These are phyloP conservation scores for Hypoxylon sp. DNA, from an alignment of 2,329 filamentous ascomycete species.

Conservation along the genomic window DNA sequence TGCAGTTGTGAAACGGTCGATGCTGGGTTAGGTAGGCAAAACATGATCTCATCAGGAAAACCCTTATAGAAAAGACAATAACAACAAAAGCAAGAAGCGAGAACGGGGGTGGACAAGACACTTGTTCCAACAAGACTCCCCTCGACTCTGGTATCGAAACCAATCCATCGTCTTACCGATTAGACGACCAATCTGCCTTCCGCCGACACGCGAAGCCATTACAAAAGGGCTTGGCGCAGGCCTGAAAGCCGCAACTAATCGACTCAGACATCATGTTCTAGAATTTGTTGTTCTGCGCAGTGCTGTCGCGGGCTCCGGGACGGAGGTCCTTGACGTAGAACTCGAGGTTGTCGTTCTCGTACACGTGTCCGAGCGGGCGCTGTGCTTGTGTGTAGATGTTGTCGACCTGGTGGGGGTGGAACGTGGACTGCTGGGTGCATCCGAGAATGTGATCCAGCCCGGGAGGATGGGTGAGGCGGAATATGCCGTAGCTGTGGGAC, in stretches of 20 bases:
- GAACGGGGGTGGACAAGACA: background rate
- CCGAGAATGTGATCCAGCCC: slow-evolving; percentile 84
- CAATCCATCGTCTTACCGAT: background rate
- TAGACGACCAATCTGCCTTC: background rate
- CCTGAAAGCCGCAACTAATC: slow-evolving; percentile 31
- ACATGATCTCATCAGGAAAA: slow-evolving; percentile 1
- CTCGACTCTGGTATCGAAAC: background rate
- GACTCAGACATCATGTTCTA: slow-evolving; percentile 42
- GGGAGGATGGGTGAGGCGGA: slow-evolving; percentile 91
- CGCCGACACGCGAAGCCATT: slow-evolving; percentile 13
- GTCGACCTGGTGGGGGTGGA: slow-evolving; percentile 75
- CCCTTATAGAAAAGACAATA: background rate
- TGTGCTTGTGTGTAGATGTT: slow-evolving; percentile 81
- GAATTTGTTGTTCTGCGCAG: slow-evolving; percentile 38
- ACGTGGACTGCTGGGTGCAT: slow-evolving; percentile 80
- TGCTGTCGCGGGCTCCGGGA: slow-evolving; percentile 41
- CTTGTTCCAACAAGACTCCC: background rate
- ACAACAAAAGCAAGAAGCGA: background rate
- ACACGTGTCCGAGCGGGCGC: slow-evolving; percentile 72
- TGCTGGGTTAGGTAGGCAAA: slow-evolving; percentile 7
- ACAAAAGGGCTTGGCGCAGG: slow-evolving; percentile 14
- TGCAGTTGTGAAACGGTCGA: slow-evolving; percentile 24
- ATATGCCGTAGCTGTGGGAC: slow-evolving; percentile 78
- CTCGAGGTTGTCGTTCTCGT: slow-evolving; percentile 71
- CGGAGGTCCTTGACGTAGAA: slow-evolving; percentile 65